Conservation (phyloP, 208 protist genomes). For the Strigomonas culicis region DNA sequence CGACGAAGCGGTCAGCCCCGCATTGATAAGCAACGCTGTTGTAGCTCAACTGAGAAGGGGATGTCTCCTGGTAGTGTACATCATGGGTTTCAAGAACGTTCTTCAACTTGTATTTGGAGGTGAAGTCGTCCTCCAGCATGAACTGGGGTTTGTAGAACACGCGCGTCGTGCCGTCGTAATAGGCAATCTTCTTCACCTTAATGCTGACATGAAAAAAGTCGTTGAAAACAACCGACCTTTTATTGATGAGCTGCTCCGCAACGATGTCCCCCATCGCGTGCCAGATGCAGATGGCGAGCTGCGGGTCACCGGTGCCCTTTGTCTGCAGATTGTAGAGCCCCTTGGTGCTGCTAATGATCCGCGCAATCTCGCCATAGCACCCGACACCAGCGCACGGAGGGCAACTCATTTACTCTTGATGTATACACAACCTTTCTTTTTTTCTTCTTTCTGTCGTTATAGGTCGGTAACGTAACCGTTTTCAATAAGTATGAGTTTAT, state of each 20-base stretch:
- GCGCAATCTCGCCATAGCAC: conserved; percentile 76
- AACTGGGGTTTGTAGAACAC: conserved; percentile 81
- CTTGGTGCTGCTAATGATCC: conserved; percentile 45
- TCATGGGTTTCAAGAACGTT: conserved; percentile 76
- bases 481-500: not conserved
- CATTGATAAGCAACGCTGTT: conserved; percentile 29
- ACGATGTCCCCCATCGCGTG: conserved; percentile 51
- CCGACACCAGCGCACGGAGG: conserved; percentile 8
- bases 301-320: conserved; percentile 37
- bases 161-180: conserved; percentile 35
- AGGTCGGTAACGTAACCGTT: no score
- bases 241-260: conserved; percentile 53
- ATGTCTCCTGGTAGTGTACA: conserved; percentile 77
- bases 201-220: conserved; percentile 84
- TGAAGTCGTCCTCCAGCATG: conserved; percentile 77
- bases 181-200: conserved; percentile 58
- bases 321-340: conserved; percentile 64
- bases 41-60: conserved; percentile 44
- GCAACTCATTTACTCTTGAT: not conserved
- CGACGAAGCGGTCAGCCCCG: conserved; percentile 55
- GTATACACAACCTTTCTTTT: not conserved
- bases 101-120: conserved; percentile 71
- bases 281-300: conserved; percentile 74
- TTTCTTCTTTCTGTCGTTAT: conserved; percentile 2
- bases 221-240: conserved; percentile 56